These are phyloP conservation scores for Scedosporium aurantiacum DNA, from an alignment of 2,329 filamentous ascomycete species.

Conservation along the genomic window DNA sequence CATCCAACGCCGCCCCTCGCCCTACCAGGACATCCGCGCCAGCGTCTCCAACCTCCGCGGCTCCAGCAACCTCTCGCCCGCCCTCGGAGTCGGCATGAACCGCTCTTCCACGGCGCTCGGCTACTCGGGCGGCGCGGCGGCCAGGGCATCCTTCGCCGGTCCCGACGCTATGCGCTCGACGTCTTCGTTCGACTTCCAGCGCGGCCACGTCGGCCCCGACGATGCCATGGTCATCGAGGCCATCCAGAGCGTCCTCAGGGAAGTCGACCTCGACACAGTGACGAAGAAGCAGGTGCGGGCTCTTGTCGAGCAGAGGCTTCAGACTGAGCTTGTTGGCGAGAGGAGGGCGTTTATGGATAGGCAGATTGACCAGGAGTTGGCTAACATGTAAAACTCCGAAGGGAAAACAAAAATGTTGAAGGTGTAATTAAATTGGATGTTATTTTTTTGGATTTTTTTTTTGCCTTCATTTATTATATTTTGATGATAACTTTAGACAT, in stretches of 20 bases:
- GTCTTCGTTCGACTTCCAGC: slow-evolving; percentile 50
- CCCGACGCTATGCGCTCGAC: slow-evolving; percentile 36
- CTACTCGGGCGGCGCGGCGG: slow-evolving; percentile 33
- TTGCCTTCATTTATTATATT: background rate
- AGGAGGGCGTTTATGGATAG: slow-evolving; percentile 81
- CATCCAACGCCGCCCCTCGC: slow-evolving; percentile 39
- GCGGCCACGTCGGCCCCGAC: slow-evolving; percentile 54
- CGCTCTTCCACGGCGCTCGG: slow-evolving; percentile 37
- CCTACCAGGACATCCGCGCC: slow-evolving; percentile 48
- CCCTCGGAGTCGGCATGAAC: slow-evolving; percentile 22
- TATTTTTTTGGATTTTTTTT: too few species aligned
- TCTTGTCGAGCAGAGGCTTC: slow-evolving; percentile 83
- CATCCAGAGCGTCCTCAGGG: slow-evolving; percentile 69
- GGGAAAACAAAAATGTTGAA: background rate
- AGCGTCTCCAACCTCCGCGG: slow-evolving; percentile 51
- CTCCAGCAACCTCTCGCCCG: slow-evolving; percentile 36
- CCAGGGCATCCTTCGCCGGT: slow-evolving; percentile 24
- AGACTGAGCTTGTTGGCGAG: slow-evolving; percentile 79
- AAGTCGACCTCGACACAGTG: slow-evolving; percentile 91
- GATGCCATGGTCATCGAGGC: slow-evolving; percentile 74
- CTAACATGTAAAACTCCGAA: slow-evolving; percentile 60
- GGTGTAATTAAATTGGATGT: background rate
- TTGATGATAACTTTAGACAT: background rate
- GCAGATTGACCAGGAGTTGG: slow-evolving; percentile 86
- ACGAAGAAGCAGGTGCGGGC: slow-evolving; percentile 96